These are phyloP conservation scores for Avicennia marina DNA, from an alignment of 257 asterid genomes.

Conservation along the genomic window DNA sequence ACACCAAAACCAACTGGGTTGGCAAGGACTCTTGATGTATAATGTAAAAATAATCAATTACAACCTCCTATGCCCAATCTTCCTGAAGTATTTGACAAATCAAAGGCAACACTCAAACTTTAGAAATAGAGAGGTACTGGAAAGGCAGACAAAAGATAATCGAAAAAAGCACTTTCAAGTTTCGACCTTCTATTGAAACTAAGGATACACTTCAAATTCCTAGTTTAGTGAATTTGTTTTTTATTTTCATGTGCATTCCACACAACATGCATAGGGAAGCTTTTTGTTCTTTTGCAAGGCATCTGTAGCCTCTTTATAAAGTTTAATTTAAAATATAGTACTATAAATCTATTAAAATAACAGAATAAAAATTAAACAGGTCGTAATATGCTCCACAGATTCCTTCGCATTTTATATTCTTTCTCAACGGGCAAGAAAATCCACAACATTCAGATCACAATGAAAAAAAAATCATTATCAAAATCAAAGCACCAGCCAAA, in stretches of 20 bases:
- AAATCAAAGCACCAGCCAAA: too few relatives aligned
- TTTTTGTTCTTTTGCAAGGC: neutral
- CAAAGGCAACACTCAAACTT: neutral
- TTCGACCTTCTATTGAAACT: too few relatives aligned
- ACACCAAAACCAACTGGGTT: too few relatives aligned
- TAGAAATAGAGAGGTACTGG: neutral
- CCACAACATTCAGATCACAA: neutral
- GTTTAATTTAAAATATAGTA: too few relatives aligned
- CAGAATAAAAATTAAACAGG: neutral
- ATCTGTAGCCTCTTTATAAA: neutral
- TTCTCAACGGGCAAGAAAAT: neutral
- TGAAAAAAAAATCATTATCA: too few relatives aligned
- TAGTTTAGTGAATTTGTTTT: too few relatives aligned
- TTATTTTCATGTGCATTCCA: too few relatives aligned
- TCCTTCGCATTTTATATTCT: neutral
- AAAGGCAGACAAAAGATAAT: neutral
- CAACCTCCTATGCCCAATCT: neutral
- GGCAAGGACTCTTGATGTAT: neutral
- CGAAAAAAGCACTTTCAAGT: too few relatives aligned
- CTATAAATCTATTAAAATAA: neutral
- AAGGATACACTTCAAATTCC: too few relatives aligned
- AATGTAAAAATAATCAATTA: neutral
- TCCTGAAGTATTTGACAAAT: neutral
- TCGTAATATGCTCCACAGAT: neutral
- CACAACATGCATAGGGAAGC: neutral